Evolutionary conservation across 2,329 filamentous ascomycete genomes (phyloP), one percentile per base, ranked within the genome.

Genomic region (Hymenotorrendiella dingleyae): DNA sequence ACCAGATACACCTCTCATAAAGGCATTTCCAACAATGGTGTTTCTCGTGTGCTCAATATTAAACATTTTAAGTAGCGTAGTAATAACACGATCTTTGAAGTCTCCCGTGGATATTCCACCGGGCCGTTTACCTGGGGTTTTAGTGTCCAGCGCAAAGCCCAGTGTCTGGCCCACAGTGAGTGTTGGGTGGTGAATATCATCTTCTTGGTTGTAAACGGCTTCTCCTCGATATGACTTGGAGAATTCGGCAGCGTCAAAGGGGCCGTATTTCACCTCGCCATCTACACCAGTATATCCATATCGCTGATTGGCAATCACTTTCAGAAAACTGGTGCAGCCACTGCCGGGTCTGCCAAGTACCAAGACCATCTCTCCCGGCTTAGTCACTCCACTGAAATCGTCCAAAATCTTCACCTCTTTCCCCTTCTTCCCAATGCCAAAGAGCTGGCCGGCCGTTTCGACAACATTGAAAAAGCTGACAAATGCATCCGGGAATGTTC

Each of bases 151-250:
- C 0, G 89, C 89, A 58, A 95, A 95, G 1, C 78, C 81, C 1
- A 95, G 74, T 0, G 90, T 95, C 61, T 95, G 87, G 42, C 86
- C 84, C 3, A 95, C 90, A 0, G 88, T 93, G 19, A 96, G 71
- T 0, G 86, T 93, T 0, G 89, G 59, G 33, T 89, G 82, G 54
- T 95, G 88, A 17, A 91, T 73, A 54, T 95, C 89, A 52, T 94
- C 87, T 62, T 91, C 86, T 54, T 86, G 80, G 57, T 88, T 91
- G 67, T 94, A 94, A 4, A 91, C 82, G 1, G 85, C 82, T 65
- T 94, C 86, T 38, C 86, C 86, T 22, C 86, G 76, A 61, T 87
- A 94, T 38, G 75, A 70, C 57, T 83, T 76, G 51, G 67, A 67
- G 54, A 94, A 91, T 36, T 84, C 80, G 16, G 80, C 68, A 12